These are phyloP conservation scores for Cydonia oblonga DNA, from an alignment of 331 rosid species.

Conservation along the genomic window DNA sequence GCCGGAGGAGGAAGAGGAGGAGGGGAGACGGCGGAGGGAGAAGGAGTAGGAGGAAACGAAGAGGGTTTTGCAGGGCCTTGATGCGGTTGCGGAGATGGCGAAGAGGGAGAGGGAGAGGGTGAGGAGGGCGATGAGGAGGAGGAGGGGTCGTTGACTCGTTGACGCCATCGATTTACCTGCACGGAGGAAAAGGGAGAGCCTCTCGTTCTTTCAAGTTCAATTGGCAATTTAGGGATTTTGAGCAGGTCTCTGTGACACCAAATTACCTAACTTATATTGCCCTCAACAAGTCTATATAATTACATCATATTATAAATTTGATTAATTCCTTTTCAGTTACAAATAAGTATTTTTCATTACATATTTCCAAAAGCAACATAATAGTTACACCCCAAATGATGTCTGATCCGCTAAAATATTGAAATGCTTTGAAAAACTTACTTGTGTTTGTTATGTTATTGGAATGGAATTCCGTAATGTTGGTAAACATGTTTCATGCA, in stretches of 20 bases:
- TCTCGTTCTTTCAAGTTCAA: neutral
- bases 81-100: constrained; percentile 28
- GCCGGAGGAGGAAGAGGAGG: constrained; percentile 30
- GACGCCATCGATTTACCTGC: constrained; percentile 29
- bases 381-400: too few relatives aligned
- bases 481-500: too few relatives aligned
- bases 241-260: neutral
- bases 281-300: neutral
- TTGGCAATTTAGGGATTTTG: neutral
- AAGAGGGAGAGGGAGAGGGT: constrained; percentile 9
- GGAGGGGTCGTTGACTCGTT: constrained; percentile 16
- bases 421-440: too few relatives aligned
- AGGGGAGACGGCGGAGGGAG: constrained; percentile 27
- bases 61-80: constrained; percentile 67
- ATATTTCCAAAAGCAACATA: too few relatives aligned
- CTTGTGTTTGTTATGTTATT: too few relatives aligned
- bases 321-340: too few relatives aligned
- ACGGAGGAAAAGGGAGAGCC: neutral
- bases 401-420: too few relatives aligned
- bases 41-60: constrained; percentile 61
- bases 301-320: neutral
- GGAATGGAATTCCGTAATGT: too few relatives aligned
- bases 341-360: too few relatives aligned
- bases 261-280: neutral
- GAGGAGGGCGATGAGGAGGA: constrained; percentile 17